These are phyloP conservation scores for Lactarius tabidus DNA, from an alignment of 768 basidiomycete genomes.

Conservation along the genomic window DNA sequence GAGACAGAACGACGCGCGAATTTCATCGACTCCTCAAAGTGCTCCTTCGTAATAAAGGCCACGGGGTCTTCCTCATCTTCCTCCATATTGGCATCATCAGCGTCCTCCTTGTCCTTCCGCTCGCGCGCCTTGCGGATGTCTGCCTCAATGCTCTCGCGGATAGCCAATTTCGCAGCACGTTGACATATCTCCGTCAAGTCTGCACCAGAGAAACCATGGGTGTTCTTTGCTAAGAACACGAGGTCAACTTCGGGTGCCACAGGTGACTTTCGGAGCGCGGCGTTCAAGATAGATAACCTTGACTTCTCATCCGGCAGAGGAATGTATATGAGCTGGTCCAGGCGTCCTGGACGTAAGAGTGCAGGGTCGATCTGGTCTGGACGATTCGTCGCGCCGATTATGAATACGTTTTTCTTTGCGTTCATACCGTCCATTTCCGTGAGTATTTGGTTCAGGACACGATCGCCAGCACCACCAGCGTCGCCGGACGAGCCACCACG, in stretches of 20 bases:
- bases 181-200: conserved; percentile 99
- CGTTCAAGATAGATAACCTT: conserved; percentile 86
- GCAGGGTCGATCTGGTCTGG: conserved; percentile 95
- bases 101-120: conserved; percentile 76
- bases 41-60: conserved; percentile 82
- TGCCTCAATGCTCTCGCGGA: conserved; percentile 89
- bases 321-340: conserved; percentile 99
- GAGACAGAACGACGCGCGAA: conserved; percentile 96
- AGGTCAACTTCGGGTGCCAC: conserved; percentile 81
- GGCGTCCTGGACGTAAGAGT: conserved; percentile 92
- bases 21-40: conserved; percentile 99
- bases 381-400: conserved; percentile 95
- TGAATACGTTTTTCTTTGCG: conserved; percentile 98
- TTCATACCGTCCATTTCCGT: conserved; percentile 99
- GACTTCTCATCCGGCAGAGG: conserved; percentile 94
- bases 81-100: conserved; percentile 64
- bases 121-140: conserved; percentile 81
- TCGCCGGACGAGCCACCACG: conserved; percentile 85
- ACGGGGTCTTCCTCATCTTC: conserved; percentile 85
- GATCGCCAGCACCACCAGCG: conserved; percentile 94
- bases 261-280: conserved; percentile 89
- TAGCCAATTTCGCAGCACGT: conserved; percentile 94
- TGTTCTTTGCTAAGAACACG: conserved; percentile 80
- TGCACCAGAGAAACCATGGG: conserved; percentile 98
- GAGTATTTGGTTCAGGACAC: conserved; percentile 94